Percentiles rank a stretch among this genome's conserved stretches.
These are phyloP conservation scores for Elaeagnus macrophylla DNA, from an alignment of 306 rosid species.

Conservation along the genomic window DNA sequence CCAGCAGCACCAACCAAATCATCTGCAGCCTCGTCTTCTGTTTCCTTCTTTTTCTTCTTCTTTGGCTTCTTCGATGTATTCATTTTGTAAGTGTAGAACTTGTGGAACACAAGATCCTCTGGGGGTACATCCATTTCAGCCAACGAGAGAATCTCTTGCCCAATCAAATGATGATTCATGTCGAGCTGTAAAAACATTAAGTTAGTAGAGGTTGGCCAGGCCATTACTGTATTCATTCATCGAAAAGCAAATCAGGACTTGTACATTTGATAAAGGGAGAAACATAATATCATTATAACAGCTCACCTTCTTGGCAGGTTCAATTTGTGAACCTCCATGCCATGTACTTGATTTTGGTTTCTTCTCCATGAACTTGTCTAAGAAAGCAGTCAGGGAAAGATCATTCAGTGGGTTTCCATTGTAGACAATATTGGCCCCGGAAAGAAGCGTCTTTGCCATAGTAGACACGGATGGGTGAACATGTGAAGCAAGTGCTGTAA, in stretches of 20 bases:
- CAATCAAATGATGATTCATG: constrained; percentile 56
- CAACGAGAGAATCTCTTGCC: constrained; percentile 66
- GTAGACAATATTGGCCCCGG: constrained; percentile 81
- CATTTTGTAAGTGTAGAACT: constrained; percentile 75
- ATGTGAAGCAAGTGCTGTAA: constrained; percentile 76
- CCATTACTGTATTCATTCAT: not conserved
- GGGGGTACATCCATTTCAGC: constrained; percentile 87
- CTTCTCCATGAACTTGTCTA: constrained; percentile 97
- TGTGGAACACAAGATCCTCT: constrained; percentile 91
- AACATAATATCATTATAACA: not conserved
- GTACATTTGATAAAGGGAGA: not conserved
- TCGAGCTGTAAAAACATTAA: constrained; percentile 47
- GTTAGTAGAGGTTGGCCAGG: not conserved
- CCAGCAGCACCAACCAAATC: constrained; percentile 47
- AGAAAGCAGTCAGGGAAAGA: constrained; percentile 68
- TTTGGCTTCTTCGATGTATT: constrained; percentile 47
- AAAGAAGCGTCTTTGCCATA: constrained; percentile 81
- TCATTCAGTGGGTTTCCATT: constrained; percentile 83
- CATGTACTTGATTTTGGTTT: constrained; percentile 71
- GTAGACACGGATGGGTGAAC: constrained; percentile 90
- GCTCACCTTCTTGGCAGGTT: constrained; percentile 83
- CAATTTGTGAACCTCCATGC: constrained; percentile 96
- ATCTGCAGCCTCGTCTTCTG: constrained; percentile 58
- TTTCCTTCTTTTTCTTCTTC: constrained; percentile 67
- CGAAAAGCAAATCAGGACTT: not conserved